Evolutionary conservation across 345 rosid genomes (phyloP).

Genomic region (Cochlearia excelsa): DNA sequence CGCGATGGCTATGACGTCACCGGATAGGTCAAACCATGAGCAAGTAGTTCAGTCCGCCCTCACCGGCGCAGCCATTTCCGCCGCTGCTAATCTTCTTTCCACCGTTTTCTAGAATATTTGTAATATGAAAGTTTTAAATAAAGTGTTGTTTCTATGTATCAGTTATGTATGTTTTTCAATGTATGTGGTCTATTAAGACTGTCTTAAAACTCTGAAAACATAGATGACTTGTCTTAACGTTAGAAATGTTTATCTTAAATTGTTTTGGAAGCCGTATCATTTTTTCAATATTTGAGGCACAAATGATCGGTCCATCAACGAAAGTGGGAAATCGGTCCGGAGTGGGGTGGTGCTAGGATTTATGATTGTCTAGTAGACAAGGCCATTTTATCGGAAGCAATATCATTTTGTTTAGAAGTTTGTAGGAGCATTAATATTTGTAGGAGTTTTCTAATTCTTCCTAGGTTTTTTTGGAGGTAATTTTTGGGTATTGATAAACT

Average conservation of each 20-base stretch:
- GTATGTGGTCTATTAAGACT: background rate
- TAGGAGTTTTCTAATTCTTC: too few species aligned
- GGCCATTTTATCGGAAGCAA: too few species aligned
- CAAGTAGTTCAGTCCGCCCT: conserved; percentile 81
- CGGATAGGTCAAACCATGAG: conserved; percentile 66
- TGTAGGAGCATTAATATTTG: too few species aligned
- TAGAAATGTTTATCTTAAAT: background rate
- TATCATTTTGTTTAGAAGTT: too few species aligned
- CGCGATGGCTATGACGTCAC: conserved; percentile 67
- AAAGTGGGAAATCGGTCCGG: too few species aligned
- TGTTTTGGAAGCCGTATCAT: too few species aligned
- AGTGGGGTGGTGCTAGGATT: too few species aligned
- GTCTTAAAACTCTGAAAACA: conserved; percentile 11
- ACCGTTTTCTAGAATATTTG: conserved; percentile 49
- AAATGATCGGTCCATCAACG: too few species aligned
- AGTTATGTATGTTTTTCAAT: conserved; percentile 1
- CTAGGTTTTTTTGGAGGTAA: too few species aligned
- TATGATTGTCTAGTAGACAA: too few species aligned
- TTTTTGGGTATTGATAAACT: too few species aligned
- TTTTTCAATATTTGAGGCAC: too few species aligned
- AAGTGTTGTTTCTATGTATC: conserved; percentile 10
- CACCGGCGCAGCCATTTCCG: conserved; percentile 87
- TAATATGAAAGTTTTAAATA: background rate
- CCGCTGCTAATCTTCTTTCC: conserved; percentile 77
- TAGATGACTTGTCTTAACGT: background rate